Conservation (phyloP, 768 basidiomycete genomes). For the Pleurotus platypus region DNA sequence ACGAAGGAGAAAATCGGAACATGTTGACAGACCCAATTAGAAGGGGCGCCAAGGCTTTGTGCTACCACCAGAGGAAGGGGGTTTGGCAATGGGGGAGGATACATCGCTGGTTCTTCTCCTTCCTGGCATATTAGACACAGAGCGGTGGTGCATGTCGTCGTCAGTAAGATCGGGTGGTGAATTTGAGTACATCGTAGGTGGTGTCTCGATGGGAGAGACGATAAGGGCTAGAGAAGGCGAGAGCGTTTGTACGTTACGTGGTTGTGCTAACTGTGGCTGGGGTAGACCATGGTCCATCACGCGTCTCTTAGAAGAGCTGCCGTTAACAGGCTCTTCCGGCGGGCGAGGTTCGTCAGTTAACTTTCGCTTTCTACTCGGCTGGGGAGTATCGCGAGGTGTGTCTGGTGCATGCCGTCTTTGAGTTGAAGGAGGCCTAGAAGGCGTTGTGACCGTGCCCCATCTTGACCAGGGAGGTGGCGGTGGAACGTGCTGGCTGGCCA, state of each 20-base stretch:
- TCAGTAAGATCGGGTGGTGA: not conserved
- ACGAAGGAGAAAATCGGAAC: not conserved
- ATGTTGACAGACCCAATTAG: not conserved
- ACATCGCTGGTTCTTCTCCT: not conserved
- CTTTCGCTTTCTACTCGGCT: conserved; percentile 44
- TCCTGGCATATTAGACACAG: not conserved
- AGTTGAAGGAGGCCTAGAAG: conserved; percentile 40
- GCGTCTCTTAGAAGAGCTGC: conserved; percentile 14
- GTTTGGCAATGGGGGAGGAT: not conserved
- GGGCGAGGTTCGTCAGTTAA: conserved; percentile 33
- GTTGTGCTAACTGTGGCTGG: conserved; percentile 23
- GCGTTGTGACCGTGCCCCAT: conserved; percentile 44
- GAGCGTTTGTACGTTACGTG: conserved; percentile 41
- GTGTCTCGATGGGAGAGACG: conserved; percentile 51
- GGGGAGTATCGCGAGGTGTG: conserved; percentile 28
- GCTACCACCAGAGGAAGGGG: not conserved
- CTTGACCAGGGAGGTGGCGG: conserved; percentile 45
- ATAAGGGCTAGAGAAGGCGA: conserved; percentile 65
- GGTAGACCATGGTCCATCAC: conserved; percentile 5
- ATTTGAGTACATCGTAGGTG: conserved; percentile 16
- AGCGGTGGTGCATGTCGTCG: not conserved
- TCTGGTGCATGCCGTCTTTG: conserved; percentile 35
- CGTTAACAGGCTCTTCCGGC: conserved; percentile 18
- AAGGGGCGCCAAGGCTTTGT: conserved; percentile 1
- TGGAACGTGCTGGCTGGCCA: conserved; percentile 10